Evolutionary conservation across 768 basidiomycete species (phyloP).

Genomic region (Rhodotorula paludigena): DNA sequence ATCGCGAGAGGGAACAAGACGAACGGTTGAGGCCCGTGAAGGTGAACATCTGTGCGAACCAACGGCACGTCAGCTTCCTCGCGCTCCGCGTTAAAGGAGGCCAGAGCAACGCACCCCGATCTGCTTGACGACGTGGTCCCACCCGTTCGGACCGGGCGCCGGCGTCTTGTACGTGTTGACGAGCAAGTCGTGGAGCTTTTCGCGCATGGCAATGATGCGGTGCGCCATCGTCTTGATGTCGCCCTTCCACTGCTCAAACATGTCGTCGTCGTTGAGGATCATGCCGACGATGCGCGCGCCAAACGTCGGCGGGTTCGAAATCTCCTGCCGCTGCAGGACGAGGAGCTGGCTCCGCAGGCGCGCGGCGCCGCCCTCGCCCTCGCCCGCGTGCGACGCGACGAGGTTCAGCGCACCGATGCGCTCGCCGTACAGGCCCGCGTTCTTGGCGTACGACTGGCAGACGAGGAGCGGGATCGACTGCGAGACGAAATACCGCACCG

Average conservation of each 20-base stretch:
- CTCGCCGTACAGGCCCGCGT: constrained; percentile 98
- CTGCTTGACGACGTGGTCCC: constrained; percentile 91
- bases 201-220: constrained; percentile 87
- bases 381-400: constrained; percentile 47
- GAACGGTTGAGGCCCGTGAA: constrained; percentile 69
- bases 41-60: constrained; percentile 50
- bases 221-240: constrained; percentile 65
- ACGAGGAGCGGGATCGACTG: constrained; percentile 82
- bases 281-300: constrained; percentile 67
- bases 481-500: constrained; percentile 86
- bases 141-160: constrained; percentile 46
- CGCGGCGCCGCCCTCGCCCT: constrained; percentile 64
- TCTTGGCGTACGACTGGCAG: constrained; percentile 95
- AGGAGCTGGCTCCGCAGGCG: constrained; percentile 90
- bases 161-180: constrained; percentile 78
- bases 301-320: constrained; percentile 93
- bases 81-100: not conserved
- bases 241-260: constrained; percentile 78
- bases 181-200: constrained; percentile 70
- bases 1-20: not conserved
- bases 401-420: constrained; percentile 96
- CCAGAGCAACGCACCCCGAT: constrained; percentile 67
- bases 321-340: constrained; percentile 91
- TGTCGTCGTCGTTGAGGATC: constrained; percentile 66
- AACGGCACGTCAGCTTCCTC: not conserved